phyloP scores from a whole-genome alignment of 2,329 filamentous ascomycete species.

The Geosmithia putterillii region DNA sequence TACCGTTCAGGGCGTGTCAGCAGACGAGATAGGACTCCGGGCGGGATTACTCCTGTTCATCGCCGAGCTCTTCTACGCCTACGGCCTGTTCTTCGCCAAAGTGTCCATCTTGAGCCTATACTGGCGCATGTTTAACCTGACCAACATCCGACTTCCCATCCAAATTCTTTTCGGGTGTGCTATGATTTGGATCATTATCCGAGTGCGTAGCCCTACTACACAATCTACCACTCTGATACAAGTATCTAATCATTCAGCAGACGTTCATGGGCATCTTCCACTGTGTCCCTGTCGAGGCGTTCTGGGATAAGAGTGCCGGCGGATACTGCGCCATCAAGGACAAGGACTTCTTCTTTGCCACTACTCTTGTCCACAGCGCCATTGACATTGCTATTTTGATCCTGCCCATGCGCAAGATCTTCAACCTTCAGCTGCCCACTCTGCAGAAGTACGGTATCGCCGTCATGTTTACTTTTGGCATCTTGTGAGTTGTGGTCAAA shows the following conservation, averaged over 20 bases:
- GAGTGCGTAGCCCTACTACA: conserved; percentile 3
- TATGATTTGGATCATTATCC: conserved; percentile 8
- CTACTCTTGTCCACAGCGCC: conserved; percentile 10
- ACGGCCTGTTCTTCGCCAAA: conserved; percentile 9
- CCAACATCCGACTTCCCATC: conserved; percentile 8
- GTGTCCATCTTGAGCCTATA: conserved; percentile 10
- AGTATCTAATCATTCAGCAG: conserved; percentile 2
- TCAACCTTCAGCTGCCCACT: conserved; percentile 9
- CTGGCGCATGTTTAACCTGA: conserved; percentile 9
- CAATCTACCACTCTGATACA: not conserved
- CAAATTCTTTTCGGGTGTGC: conserved; percentile 8
- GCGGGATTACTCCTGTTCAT: conserved; percentile 3
- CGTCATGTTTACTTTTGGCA: conserved; percentile 11
- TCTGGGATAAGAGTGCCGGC: conserved; percentile 12
- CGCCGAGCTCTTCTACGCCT: conserved; percentile 9
- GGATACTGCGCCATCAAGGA: conserved; percentile 12
- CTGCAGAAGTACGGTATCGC: conserved; percentile 8
- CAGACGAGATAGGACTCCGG: conserved; percentile 1
- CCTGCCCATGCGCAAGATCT: conserved; percentile 12
- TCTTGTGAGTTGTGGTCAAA: conserved; percentile 8
- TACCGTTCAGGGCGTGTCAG: not conserved
- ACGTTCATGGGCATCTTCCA: conserved; percentile 15
- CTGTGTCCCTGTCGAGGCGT: conserved; percentile 15
- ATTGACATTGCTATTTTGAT: conserved; percentile 13
- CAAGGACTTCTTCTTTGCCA: conserved; percentile 14